A percentile compares a stretch with the other conserved stretches of the same genome.
These are phyloP conservation scores for Colletotrichum falcatum DNA, from an alignment of 2,329 filamentous ascomycete genomes.

Conservation along the genomic window DNA sequence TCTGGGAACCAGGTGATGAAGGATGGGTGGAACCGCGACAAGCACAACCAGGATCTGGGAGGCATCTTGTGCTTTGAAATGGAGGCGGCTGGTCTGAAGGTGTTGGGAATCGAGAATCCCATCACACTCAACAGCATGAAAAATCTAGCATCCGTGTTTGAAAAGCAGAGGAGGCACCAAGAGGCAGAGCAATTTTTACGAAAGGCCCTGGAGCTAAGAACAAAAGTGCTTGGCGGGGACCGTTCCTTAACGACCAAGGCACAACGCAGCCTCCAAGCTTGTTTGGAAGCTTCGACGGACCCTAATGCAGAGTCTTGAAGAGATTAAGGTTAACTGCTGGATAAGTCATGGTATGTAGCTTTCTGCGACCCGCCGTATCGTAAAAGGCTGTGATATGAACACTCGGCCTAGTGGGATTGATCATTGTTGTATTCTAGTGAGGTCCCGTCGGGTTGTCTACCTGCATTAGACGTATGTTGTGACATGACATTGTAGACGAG, in stretches of 20 bases:
- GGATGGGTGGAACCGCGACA: conserved; percentile 48
- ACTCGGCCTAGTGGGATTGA: no score
- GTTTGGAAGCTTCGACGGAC: neutral
- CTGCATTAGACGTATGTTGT: neutral
- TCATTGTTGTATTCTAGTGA: no score
- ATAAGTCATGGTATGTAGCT: neutral
- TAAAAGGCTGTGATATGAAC: no score
- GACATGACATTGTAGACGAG: neutral
- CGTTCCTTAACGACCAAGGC: conserved; percentile 29
- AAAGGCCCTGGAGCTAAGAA: conserved; percentile 20
- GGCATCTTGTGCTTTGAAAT: conserved; percentile 47
- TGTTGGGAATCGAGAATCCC: no score
- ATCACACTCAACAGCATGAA: no score
- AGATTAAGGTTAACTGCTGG: neutral
- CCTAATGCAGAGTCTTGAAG: neutral
- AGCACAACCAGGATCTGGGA: conserved; percentile 43
- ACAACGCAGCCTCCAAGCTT: neutral
- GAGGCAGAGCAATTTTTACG: conserved; percentile 8
- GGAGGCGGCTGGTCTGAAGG: conserved; percentile 38
- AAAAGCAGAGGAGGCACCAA: neutral
- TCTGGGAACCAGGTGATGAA: conserved; percentile 54
- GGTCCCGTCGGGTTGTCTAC: no score
- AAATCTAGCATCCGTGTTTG: no score
- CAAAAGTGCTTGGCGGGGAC: conserved; percentile 39
- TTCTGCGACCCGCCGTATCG: no score